phyloP scores from a whole-genome alignment of 768 basidiomycete genomes.

The Boletus tomentosulus region DNA sequence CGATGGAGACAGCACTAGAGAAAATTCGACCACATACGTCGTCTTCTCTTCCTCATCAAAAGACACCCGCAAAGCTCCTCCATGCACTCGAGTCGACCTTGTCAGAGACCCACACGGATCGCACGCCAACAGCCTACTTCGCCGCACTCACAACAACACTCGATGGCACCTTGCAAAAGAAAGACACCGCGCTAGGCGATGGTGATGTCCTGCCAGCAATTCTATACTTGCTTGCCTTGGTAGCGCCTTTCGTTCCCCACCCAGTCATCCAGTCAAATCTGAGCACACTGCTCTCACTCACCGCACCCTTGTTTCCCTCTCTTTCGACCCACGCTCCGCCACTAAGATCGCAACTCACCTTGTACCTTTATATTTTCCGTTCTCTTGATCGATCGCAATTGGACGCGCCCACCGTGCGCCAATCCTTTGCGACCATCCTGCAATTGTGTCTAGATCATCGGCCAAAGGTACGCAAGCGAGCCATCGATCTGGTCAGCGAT shows the following conservation, averaged over 20 bases:
- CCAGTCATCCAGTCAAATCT: slow-evolving; percentile 79
- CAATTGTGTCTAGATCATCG: slow-evolving; percentile 81
- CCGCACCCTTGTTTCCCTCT: slow-evolving; percentile 74
- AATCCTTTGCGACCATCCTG: slow-evolving; percentile 81
- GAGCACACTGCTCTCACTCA: slow-evolving; percentile 63
- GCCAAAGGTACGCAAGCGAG: slow-evolving; percentile 91
- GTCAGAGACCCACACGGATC: slow-evolving; percentile 61
- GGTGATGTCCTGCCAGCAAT: slow-evolving; percentile 36
- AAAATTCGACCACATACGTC: slow-evolving; percentile 87
- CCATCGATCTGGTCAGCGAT: slow-evolving; percentile 80
- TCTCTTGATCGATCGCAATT: slow-evolving; percentile 72
- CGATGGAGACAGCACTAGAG: slow-evolving; percentile 63
- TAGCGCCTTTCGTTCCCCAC: slow-evolving; percentile 51
- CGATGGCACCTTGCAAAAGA: slow-evolving; percentile 69
- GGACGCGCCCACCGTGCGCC: slow-evolving; percentile 62
- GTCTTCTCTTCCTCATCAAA: slow-evolving; percentile 82
- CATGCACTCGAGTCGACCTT: slow-evolving; percentile 80
- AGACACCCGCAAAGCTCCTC: slow-evolving; percentile 81
- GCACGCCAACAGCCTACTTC: slow-evolving; percentile 87
- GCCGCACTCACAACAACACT: slow-evolving; percentile 85
- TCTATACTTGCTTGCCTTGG: slow-evolving; percentile 36
- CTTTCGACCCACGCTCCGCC: slow-evolving; percentile 66
- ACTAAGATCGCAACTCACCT: slow-evolving; percentile 78
- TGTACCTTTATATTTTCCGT: slow-evolving; percentile 66
- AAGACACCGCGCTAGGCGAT: slow-evolving; percentile 68